Base-by-base conservation (phyloP, 2,329 filamentous ascomycete species). In the Phaeosphaeria sp. region DNA sequence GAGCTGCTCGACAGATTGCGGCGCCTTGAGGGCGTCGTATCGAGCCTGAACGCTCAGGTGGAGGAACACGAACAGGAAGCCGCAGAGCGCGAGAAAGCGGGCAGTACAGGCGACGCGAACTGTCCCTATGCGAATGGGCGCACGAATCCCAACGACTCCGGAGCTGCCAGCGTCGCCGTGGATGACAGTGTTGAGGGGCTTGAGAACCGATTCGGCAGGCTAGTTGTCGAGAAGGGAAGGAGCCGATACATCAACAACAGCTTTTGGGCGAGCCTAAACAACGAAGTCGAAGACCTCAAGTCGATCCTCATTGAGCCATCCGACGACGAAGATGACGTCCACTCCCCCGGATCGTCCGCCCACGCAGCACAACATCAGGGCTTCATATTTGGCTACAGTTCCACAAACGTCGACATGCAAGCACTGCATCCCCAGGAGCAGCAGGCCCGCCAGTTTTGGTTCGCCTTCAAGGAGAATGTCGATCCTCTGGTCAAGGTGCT, bases 181-280 rank as follows among this genome's bases (percentile, higher is more conserved):
- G 73, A 78, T 49, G 67, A 69, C 43, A 75, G 65, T 24, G 65
- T 75, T 1, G 71, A 76, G 43, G 74, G 74, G n/a, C 61, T 78
- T 22, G 79, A 83, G 67, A 84, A 78, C 45, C 81, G 86, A 53
- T 89, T 91, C 74, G 89, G 90, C 2, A 81, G 89, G 30, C 76
- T 93, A 51, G 88, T 93, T 0, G 78, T 92, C 36, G 89, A 89
- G 60, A 89, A 92, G 54, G 88, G 88, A 40, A 86, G 86, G 57
- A 88, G 86, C 54, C 82, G 89, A 71, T 93, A 93, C 72, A 86
- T 93, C 64, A 91, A 89, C 78, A 91, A 87, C 73, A 89, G 86
- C 6, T 91, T 93, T 68, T 92, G 89, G 89, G 86, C 89, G 20
- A 91, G 86, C 60, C 81, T 93, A 51, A 91, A 88, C 58, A 90